Conservation (phyloP, 2,329 filamentous ascomycete species). For the Penicillium sp. region DNA sequence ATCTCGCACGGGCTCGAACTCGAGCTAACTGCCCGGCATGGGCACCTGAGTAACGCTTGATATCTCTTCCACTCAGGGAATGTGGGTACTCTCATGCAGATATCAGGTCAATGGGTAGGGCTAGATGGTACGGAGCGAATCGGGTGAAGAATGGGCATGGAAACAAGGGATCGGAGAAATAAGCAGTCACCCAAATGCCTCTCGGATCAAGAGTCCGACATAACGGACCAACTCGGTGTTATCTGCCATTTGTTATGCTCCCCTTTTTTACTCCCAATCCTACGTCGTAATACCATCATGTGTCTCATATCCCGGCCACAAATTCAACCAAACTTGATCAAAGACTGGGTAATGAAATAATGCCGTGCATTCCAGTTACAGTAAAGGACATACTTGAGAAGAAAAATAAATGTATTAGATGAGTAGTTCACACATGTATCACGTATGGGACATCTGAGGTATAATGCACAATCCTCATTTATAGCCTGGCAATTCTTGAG, state of each 20-base stretch:
- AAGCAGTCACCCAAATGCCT: not conserved
- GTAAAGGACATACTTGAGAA: not conserved
- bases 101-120: not conserved
- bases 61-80: not conserved
- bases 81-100: not conserved
- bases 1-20: not conserved
- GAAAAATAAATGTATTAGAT: not conserved
- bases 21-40: not conserved
- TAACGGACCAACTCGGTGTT: not conserved
- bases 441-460: not conserved
- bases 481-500: constrained; percentile 7
- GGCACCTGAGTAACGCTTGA: not conserved
- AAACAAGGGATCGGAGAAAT: not conserved
- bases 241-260: not conserved
- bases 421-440: not conserved
- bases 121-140: not conserved
- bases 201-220: not conserved
- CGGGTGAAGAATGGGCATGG: not conserved
- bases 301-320: not conserved
- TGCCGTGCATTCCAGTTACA: not conserved
- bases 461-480: not conserved
- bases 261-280: not conserved
- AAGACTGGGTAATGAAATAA: not conserved
- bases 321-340: not conserved
- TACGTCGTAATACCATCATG: not conserved